Conservation (phyloP, 108 stramenopile species). For the Cyclotella atomus region DNA sequence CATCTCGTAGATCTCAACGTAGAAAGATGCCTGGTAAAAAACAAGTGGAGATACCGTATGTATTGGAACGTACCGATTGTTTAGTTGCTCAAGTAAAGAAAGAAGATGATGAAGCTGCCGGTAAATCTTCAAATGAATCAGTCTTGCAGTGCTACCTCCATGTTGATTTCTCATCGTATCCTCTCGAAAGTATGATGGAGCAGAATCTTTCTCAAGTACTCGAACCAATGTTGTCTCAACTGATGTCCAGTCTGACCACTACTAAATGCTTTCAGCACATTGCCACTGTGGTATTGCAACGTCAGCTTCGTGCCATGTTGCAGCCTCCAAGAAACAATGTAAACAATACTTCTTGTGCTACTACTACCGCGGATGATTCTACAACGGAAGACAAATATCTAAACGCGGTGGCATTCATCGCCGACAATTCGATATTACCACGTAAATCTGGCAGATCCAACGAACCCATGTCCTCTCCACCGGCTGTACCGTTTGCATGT, state of each 20-base stretch:
- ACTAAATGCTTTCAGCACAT: conserved; percentile 54
- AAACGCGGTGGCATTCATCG: conserved; percentile 80
- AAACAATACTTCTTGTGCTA: not conserved
- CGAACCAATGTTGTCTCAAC: not conserved
- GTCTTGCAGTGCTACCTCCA: conserved; percentile 29
- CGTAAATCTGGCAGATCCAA: conserved; percentile 78
- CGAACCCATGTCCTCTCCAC: conserved; percentile 77
- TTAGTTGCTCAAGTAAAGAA: not conserved
- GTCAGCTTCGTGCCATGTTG: conserved; percentile 54
- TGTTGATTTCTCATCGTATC: not conserved
- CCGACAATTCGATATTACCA: conserved; percentile 80
- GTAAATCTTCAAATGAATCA: no score
- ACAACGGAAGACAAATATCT: conserved; percentile 2
- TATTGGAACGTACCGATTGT: conserved; percentile 77
- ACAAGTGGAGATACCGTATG: conserved; percentile 52
- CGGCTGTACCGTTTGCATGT: conserved; percentile 73
- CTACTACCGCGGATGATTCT: no score
- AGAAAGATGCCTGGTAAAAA: conserved; percentile 18
- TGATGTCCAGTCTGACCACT: conserved; percentile 10
- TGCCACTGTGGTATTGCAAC: conserved; percentile 68
- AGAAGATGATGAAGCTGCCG: no score
- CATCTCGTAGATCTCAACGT: not conserved
- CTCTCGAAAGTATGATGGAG: not conserved
- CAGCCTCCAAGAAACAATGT: conserved; percentile 2
- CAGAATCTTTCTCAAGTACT: not conserved